These are phyloP conservation scores for Solanum chacoense DNA, from an alignment of 305 asterid species.

Conservation along the genomic window DNA sequence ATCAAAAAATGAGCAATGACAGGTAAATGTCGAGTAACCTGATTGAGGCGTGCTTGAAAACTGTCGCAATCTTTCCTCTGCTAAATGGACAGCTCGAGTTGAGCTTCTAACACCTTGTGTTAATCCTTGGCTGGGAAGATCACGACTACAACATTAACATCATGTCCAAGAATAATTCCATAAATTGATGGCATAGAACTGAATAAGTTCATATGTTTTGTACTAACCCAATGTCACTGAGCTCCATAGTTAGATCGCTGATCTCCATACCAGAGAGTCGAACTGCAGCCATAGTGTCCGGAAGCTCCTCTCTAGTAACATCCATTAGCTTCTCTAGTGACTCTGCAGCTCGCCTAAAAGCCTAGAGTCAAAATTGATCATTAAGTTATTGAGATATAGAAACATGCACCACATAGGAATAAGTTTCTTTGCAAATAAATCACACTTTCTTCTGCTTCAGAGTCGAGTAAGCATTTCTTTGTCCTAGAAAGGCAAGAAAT, in stretches of 20 bases:
- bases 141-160: not conserved
- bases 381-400: not conserved
- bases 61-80: constrained; percentile 45
- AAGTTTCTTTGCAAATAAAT: not conserved
- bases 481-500: not conserved
- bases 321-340: constrained; percentile 78
- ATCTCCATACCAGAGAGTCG: constrained; percentile 95
- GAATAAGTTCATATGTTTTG: not conserved
- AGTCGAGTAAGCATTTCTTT: not conserved
- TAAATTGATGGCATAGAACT: not conserved
- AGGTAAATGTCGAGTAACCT: constrained; percentile 33
- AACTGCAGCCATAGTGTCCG: constrained; percentile 89
- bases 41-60: constrained; percentile 40
- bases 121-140: constrained; percentile 53
- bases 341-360: constrained; percentile 74
- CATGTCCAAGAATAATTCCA: not conserved
- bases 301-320: constrained; percentile 72
- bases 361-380: constrained; percentile 29
- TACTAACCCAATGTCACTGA: constrained; percentile 76
- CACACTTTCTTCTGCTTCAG: not conserved
- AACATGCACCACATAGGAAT: not conserved
- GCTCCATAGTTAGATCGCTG: constrained; percentile 81
- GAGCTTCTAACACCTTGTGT: constrained; percentile 76
- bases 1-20: not conserved
- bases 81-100: constrained; percentile 65